Percentiles rank a stretch among this genome's conserved stretches.
Conservation (phyloP, 1,284 basidiomycete genomes). For the Pisolithus thermaeus region DNA sequence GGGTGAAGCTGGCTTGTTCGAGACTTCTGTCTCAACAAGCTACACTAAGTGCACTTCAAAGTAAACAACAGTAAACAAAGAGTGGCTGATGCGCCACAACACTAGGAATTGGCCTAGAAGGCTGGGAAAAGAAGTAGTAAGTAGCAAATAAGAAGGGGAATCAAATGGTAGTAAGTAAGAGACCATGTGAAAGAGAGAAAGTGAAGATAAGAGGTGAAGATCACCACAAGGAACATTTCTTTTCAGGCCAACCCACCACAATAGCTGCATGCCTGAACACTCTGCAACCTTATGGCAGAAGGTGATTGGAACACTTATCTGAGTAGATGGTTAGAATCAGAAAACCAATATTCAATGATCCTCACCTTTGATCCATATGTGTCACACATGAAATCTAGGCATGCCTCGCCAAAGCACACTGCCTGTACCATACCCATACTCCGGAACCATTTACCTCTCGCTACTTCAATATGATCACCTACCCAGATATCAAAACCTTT, state of each 20-base stretch:
- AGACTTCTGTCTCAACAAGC: too few species aligned
- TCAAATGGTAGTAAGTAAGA: too few species aligned
- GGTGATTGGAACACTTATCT: neutral
- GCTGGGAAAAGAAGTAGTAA: too few species aligned
- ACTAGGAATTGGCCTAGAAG: too few species aligned
- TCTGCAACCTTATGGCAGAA: neutral
- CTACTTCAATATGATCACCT: neutral
- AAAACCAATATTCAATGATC: neutral
- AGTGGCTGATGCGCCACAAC: too few species aligned
- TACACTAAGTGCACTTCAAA: too few species aligned
- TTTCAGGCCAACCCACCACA: neutral
- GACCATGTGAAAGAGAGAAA: too few species aligned
- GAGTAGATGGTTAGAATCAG: neutral
- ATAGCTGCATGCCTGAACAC: neutral
- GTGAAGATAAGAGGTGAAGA: too few species aligned
- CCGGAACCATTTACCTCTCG: neutral
- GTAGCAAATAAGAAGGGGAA: too few species aligned
- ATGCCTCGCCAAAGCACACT: neutral
- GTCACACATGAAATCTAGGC: neutral
- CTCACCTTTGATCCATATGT: neutral
- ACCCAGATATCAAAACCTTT: constrained; percentile 1
- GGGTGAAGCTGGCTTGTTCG: too few species aligned
- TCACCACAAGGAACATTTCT: too few species aligned
- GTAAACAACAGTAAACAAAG: too few species aligned
- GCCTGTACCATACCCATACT: neutral